Evolutionary conservation across 164 flowering plant genomes (phyloP).

Genomic region (Santalum album): DNA sequence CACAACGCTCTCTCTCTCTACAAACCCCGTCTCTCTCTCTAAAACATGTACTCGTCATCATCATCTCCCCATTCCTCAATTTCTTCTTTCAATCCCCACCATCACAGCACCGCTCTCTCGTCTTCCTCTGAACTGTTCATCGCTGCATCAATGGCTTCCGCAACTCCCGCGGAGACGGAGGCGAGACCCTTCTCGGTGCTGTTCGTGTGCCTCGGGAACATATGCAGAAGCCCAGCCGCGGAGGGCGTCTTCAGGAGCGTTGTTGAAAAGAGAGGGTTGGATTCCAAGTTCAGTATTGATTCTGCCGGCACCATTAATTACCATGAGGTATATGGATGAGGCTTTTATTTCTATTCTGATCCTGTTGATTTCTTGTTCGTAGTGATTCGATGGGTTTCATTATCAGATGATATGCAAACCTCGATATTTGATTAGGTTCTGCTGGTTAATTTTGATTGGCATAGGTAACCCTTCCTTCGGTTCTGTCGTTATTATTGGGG

Average conservation of each 20-base stretch:
- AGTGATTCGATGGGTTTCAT: too few species aligned
- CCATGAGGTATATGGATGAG: conserved; percentile 43
- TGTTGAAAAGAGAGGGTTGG: conserved; percentile 54
- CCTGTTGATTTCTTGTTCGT: not conserved
- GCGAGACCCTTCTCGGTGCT: conserved; percentile 75
- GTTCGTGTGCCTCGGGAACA: conserved; percentile 96
- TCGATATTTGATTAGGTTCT: too few species aligned
- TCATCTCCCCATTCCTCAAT: conserved; percentile 1
- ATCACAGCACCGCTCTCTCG: not conserved
- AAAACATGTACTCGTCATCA: conserved; percentile 4
- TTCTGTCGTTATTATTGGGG: too few species aligned
- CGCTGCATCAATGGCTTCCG: conserved; percentile 25
- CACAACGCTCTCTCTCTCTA: conserved; percentile 8
- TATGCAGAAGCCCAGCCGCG: conserved; percentile 95
- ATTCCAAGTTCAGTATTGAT: conserved; percentile 64
- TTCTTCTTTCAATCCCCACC: not conserved
- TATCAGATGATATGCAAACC: too few species aligned
- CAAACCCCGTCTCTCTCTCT: conserved; percentile 8
- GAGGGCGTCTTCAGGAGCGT: conserved; percentile 85
- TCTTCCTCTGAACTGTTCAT: conserved; percentile 6
- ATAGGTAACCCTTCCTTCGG: too few species aligned
- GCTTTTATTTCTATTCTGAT: not conserved
- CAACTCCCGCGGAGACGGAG: conserved; percentile 20
- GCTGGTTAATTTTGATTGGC: too few species aligned
- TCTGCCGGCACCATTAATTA: conserved; percentile 96